Percentiles rank a stretch among this genome's conserved stretches.
Conservation (phyloP, 257 asterid genomes). For the Datura wrightii region DNA sequence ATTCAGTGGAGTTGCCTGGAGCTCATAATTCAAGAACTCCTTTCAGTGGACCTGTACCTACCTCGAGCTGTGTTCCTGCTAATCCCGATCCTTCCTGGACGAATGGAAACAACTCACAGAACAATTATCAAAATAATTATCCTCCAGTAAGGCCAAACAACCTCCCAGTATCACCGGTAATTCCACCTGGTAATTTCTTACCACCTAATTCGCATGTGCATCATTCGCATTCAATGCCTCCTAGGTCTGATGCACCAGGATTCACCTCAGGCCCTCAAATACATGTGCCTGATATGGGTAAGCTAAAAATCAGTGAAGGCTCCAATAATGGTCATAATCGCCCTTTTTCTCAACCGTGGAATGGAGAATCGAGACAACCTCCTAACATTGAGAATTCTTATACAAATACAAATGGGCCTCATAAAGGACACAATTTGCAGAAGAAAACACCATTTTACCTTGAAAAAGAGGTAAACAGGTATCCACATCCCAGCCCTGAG, state of each 20-base stretch:
- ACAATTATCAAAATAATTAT: constrained; percentile 63
- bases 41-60: constrained; percentile 50
- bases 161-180: constrained; percentile 50
- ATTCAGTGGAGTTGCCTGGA: constrained; percentile 58
- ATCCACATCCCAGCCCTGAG: constrained; percentile 54
- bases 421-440: constrained; percentile 55
- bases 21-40: constrained; percentile 48
- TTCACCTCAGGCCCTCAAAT: constrained; percentile 41
- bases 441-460: constrained; percentile 49
- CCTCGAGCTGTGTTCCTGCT: constrained; percentile 40
- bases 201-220: constrained; percentile 41
- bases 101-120: constrained; percentile 49
- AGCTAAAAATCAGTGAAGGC: constrained; percentile 43
- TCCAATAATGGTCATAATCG: constrained; percentile 43
- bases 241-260: constrained; percentile 44
- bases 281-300: constrained; percentile 47
- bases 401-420: constrained; percentile 45
- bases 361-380: constrained; percentile 64
- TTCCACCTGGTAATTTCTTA: constrained; percentile 42
- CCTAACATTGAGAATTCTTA: constrained; percentile 46
- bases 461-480: constrained; percentile 49
- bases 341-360: constrained; percentile 41
- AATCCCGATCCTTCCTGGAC: constrained; percentile 52
- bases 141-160: constrained; percentile 55
- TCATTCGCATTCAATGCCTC: constrained; percentile 36